phyloP scores from a whole-genome alignment of 148 eudicot species.

The Silene conica region DNA sequence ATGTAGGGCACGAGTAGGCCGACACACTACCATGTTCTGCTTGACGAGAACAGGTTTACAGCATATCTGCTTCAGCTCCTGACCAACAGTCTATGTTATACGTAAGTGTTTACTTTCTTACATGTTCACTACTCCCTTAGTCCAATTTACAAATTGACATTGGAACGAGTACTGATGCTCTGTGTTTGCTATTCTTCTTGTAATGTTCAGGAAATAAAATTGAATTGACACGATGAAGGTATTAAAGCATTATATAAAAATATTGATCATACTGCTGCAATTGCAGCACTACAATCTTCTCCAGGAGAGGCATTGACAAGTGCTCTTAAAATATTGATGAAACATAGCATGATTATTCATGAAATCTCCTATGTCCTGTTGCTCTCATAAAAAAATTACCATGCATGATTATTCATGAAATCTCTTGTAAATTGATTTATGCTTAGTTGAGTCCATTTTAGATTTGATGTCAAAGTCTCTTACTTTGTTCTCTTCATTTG shows the following conservation, averaged over 20 bases:
- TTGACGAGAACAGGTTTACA: conserved; percentile 64
- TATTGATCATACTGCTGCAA: too few species aligned
- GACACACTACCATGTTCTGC: conserved; percentile 72
- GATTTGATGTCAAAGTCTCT: too few species aligned
- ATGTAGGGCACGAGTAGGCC: conserved; percentile 88
- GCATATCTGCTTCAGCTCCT: conserved; percentile 59
- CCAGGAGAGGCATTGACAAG: too few species aligned
- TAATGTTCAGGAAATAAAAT: conserved; percentile 43
- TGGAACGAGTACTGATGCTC: not conserved
- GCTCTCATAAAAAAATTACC: not conserved
- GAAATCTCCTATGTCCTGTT: not conserved
- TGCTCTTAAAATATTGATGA: too few species aligned
- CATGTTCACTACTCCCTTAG: not conserved
- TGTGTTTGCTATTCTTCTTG: not conserved
- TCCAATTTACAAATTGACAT: not conserved
- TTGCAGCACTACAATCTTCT: too few species aligned
- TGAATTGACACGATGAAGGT: too few species aligned
- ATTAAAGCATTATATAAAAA: too few species aligned
- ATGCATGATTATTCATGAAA: too few species aligned
- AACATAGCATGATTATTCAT: too few species aligned
- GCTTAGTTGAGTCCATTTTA: too few species aligned
- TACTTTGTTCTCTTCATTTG: too few species aligned
- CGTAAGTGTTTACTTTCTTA: conserved; percentile 13
- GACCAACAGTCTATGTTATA: conserved; percentile 69
- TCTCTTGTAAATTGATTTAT: too few species aligned